These are phyloP conservation scores for Myxozyma geophila DNA, from an alignment of 805 yeast species.

Conservation along the genomic window DNA sequence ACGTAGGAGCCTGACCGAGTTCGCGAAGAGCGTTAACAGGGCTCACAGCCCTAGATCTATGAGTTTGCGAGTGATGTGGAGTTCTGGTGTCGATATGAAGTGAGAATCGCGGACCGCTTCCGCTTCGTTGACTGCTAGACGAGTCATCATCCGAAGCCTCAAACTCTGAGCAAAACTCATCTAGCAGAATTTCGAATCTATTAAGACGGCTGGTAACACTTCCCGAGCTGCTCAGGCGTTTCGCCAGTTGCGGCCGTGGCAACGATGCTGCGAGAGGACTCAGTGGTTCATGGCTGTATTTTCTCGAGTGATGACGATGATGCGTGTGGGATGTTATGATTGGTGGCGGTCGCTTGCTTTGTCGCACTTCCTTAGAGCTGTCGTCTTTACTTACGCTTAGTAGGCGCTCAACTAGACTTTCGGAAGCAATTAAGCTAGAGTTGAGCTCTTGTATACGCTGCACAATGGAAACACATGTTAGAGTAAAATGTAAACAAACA, in stretches of 20 bases:
- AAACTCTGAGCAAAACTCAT: slow-evolving; percentile 33
- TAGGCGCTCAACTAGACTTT: slow-evolving; percentile 32
- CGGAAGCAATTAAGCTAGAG: slow-evolving; percentile 32
- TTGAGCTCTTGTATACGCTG: slow-evolving; percentile 36
- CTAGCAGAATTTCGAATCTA: slow-evolving; percentile 34
- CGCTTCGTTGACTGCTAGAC: slow-evolving; percentile 3
- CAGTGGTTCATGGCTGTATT: background rate
- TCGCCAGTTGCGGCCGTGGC: background rate
- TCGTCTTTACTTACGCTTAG: slow-evolving; percentile 5
- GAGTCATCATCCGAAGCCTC: slow-evolving; percentile 29
- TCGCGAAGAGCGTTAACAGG: slow-evolving; percentile 18
- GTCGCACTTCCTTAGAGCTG: background rate
- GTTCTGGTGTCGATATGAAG: slow-evolving; percentile 7
- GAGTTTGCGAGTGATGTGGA: background rate
- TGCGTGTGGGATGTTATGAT: background rate
- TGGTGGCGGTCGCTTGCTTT: slow-evolving; percentile 5
- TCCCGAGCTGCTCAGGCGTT: slow-evolving; percentile 5
- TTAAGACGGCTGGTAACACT: slow-evolving; percentile 27
- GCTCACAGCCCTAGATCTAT: slow-evolving; percentile 5
- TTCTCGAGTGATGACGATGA: background rate
- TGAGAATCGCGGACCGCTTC: slow-evolving; percentile 16
- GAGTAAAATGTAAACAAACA: background rate
- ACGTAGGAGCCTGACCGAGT: slow-evolving; percentile 17
- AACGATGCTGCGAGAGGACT: background rate
- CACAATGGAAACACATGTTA: background rate